Conservation (phyloP, 2,329 filamentous ascomycete species). For the Cadophora gregata region DNA sequence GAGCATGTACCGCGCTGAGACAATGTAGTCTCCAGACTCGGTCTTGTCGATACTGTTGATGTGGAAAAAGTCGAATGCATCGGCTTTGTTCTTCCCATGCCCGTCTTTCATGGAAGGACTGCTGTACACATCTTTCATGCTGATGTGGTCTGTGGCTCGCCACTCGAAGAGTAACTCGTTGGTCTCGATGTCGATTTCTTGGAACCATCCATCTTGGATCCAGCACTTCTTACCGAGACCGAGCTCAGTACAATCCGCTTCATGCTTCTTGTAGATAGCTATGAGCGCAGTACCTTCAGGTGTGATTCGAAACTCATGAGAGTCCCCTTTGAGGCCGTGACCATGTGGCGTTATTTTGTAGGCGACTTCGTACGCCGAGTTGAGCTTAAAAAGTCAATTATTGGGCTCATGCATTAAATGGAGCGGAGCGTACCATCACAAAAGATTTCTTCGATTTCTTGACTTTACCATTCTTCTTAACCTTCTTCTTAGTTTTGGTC, state of each 20-base stretch:
- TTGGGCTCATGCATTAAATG: neutral
- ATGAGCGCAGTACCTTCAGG: slow-evolving; percentile 25
- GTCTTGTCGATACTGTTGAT: slow-evolving; percentile 49
- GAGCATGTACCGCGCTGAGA: slow-evolving; percentile 53
- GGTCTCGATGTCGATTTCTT: slow-evolving; percentile 58
- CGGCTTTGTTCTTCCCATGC: slow-evolving; percentile 25
- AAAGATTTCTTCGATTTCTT: slow-evolving; percentile 17
- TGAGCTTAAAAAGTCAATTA: neutral
- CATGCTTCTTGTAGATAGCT: slow-evolving; percentile 22
- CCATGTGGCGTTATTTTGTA: slow-evolving; percentile 18
- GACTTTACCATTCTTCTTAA: slow-evolving; percentile 18
- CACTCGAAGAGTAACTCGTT: slow-evolving; percentile 57
- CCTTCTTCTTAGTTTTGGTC: slow-evolving; percentile 19
- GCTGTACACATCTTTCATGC: slow-evolving; percentile 30
- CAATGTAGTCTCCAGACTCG: slow-evolving; percentile 51
- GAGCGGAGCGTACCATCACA: slow-evolving; percentile 15
- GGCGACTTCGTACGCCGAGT: slow-evolving; percentile 16
- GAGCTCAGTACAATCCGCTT: slow-evolving; percentile 22
- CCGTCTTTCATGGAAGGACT: slow-evolving; percentile 28
- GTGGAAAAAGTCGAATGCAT: slow-evolving; percentile 40
- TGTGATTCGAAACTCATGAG: slow-evolving; percentile 27
- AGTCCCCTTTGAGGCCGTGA: slow-evolving; percentile 24
- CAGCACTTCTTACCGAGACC: slow-evolving; percentile 19
- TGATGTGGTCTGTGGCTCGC: slow-evolving; percentile 49
- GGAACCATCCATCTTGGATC: slow-evolving; percentile 44